Conservation (phyloP, 2,329 filamentous ascomycete genomes). For the Calycina herbarum region DNA sequence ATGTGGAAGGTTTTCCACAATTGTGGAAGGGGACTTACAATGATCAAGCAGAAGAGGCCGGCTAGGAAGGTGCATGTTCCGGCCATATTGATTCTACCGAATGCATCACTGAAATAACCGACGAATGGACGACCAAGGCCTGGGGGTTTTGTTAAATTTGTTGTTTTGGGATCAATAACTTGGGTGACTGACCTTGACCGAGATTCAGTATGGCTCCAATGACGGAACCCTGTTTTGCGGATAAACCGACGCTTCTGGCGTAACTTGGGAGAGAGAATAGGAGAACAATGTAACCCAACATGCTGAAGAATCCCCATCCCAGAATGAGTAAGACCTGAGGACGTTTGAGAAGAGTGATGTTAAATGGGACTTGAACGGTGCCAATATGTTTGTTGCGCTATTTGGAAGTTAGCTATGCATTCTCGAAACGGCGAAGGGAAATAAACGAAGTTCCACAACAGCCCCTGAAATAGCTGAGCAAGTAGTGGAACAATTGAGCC, state of each 20-base stretch:
- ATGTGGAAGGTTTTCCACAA: too few relatives aligned
- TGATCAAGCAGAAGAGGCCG: constrained; percentile 60
- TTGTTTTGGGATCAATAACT: not conserved
- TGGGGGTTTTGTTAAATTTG: constrained; percentile 7
- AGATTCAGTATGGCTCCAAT: constrained; percentile 73
- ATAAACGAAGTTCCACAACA: not conserved
- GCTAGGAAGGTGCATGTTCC: constrained; percentile 62
- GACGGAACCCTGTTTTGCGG: constrained; percentile 65
- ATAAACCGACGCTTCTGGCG: constrained; percentile 65
- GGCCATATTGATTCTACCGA: constrained; percentile 74
- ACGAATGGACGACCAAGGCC: constrained; percentile 70
- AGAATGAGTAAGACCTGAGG: constrained; percentile 65
- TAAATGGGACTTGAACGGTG: constrained; percentile 66
- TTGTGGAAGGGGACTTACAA: too few relatives aligned
- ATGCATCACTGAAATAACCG: constrained; percentile 68
- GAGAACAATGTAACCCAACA: constrained; percentile 75
- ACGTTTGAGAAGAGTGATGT: constrained; percentile 59
- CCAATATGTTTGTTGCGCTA: constrained; percentile 68
- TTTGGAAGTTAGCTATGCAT: not conserved
- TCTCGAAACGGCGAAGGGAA: not conserved
- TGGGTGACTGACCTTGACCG: constrained; percentile 43
- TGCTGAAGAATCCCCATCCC: constrained; percentile 67
- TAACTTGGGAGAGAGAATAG: constrained; percentile 77
- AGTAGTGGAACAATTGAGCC: not conserved
- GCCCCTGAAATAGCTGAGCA: not conserved